Percentiles rank a stretch among this genome's conserved stretches.
Conservation (phyloP, 164 flowering plant genomes). For the Taxillus chinensis region DNA sequence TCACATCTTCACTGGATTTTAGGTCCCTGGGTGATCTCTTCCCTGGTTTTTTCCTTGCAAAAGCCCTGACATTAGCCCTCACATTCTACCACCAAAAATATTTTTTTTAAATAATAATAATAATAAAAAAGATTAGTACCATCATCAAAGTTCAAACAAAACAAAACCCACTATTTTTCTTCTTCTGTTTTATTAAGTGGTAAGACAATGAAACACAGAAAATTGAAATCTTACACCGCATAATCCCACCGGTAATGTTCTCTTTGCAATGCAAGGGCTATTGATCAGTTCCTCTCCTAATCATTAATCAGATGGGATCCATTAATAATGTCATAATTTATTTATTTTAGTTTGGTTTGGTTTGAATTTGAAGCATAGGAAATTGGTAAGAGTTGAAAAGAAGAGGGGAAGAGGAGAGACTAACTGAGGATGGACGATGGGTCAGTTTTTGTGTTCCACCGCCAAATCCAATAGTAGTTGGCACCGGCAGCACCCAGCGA, state of each 20-base stretch:
- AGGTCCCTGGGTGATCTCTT: constrained; percentile 26
- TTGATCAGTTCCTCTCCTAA: too few relatives aligned
- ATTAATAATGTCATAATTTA: too few relatives aligned
- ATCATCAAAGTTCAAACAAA: not conserved
- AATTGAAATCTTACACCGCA: constrained; percentile 18
- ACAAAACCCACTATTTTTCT: not conserved
- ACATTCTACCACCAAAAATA: constrained; percentile 14
- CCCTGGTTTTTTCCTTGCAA: constrained; percentile 30
- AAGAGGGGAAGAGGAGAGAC: constrained; percentile 1
- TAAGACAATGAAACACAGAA: constrained; percentile 5
- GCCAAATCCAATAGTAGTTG: not conserved
- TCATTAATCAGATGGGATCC: too few relatives aligned
- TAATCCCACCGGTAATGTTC: too few relatives aligned
- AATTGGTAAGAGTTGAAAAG: not conserved
- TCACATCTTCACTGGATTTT: constrained; percentile 13
- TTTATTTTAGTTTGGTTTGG: too few relatives aligned
- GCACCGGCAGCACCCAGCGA: too few relatives aligned
- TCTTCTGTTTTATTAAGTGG: constrained; percentile 8
- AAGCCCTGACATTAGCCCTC: constrained; percentile 20
- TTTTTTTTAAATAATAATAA: not conserved
- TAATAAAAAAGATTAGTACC: not conserved
- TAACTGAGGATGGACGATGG: constrained; percentile 3
- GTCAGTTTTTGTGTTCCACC: not conserved
- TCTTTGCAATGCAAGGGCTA: too few relatives aligned
- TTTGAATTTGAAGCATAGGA: not conserved